Evolutionary conservation across 257 asterid genomes (phyloP), one percentile per base, ranked within the genome.

Genomic region (Rubia yunnanensis): DNA sequence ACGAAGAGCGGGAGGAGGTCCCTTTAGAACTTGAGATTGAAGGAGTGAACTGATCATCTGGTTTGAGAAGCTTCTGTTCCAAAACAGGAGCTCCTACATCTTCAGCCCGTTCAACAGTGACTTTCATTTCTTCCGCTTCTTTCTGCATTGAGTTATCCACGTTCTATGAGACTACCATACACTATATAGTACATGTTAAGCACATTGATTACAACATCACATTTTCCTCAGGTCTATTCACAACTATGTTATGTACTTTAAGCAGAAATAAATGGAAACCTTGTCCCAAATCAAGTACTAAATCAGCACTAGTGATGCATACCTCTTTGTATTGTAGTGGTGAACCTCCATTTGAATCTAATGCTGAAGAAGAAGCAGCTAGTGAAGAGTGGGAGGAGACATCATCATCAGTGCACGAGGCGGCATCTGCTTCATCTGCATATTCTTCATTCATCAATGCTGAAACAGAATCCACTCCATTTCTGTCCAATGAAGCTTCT

Each of bases 381-480:
- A 66, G 69, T 4, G 96, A 88, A 3, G 96, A 84, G 72, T 86
- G 92, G 14, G 89, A 84, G 55, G 95, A 86, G 72, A 70, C 83
- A 77, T 86, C 96, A 75, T 88, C 96, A 69, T 86, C 95, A 1
- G 96, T 77, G 62, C 70, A 77, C 11, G 91, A 82, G 53, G 80
- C 82, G 55, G 71, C 67, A 70, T 84, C 95, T 65, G 95, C 87
- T 78, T 88, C 97, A 70, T 91, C 94, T 22, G 85, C 81, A 67
- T 80, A 88, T 74, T 88, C 95, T 78, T 87, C 95, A 72, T 77
- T 72, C 83, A 79, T 76, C 74, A 85, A 59, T 52, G 82, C 82
- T 73, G 95, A 89, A 79, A 81, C 80, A 28, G 88, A 82, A 23
- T 83, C 96, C 65, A 24, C 66, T 34, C 65, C 71, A 74, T 60